These are phyloP conservation scores for Termitomyces sp. DNA, from an alignment of 768 basidiomycete species.

Conservation along the genomic window DNA sequence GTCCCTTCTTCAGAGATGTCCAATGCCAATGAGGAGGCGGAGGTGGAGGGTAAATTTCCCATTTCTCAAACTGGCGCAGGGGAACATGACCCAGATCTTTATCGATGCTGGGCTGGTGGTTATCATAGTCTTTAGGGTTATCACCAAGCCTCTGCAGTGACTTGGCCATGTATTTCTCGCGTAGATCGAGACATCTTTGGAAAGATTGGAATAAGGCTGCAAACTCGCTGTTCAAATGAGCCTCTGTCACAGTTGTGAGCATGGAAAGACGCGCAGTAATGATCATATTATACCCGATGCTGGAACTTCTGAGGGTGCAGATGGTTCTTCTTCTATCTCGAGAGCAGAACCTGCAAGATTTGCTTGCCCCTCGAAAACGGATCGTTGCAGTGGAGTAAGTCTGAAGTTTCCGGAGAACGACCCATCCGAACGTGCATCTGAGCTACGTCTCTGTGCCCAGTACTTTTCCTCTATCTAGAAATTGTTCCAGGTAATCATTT, in stretches of 20 bases:
- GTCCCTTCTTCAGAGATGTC: slow-evolving; percentile 43
- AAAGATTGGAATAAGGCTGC: slow-evolving; percentile 62
- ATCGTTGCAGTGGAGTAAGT: slow-evolving; percentile 27
- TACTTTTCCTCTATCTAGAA: slow-evolving; percentile 70
- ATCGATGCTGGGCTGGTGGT: slow-evolving; percentile 62
- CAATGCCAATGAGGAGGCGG: slow-evolving; percentile 98
- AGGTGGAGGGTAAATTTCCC: slow-evolving; percentile 90
- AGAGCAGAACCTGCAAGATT: slow-evolving; percentile 12
- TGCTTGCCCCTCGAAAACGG: slow-evolving; percentile 20
- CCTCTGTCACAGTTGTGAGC: slow-evolving; percentile 17
- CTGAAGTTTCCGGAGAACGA: slow-evolving; percentile 35
- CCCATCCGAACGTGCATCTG: slow-evolving; percentile 44
- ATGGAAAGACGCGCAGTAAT: not conserved
- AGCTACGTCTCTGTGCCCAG: slow-evolving; percentile 58
- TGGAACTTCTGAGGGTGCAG: slow-evolving; percentile 23
- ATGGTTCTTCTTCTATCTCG: slow-evolving; percentile 28
- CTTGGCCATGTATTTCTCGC: slow-evolving; percentile 90
- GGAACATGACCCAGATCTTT: slow-evolving; percentile 51
- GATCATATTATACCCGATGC: slow-evolving; percentile 18
- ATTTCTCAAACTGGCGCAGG: slow-evolving; percentile 47
- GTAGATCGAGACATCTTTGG: slow-evolving; percentile 79
- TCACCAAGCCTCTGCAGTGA: slow-evolving; percentile 93
- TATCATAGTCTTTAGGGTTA: slow-evolving; percentile 90
- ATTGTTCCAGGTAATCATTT: not conserved
- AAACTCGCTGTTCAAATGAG: slow-evolving; percentile 38